Evolutionary conservation across 148 eudicot genomes (phyloP), one percentile per base, ranked within the genome.

Genomic region (Diospyros kaki): DNA sequence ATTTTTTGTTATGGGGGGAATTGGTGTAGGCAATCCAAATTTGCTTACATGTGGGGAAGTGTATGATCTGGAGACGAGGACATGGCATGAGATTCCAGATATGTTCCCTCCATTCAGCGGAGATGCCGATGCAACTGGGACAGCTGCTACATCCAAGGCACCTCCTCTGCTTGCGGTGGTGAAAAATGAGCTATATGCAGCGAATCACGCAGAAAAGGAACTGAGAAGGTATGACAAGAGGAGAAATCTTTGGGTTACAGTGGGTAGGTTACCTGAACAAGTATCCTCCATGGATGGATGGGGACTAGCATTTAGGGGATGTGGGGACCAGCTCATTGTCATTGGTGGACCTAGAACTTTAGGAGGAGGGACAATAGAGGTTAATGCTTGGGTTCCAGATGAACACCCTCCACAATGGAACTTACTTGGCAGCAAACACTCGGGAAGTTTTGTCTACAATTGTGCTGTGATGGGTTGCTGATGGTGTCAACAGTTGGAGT

Each of bases 381-480:
- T 83, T 13, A 80, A 80, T 74, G 75, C 76, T 64, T 83, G 86
- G 86, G 77, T 74, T 17, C 86, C 86, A 13, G 68, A 77, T 65
- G 83, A 80, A 53, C 81, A 69, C 46, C 80, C 81, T 2, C 86
- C 75, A 39, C 76, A 77, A 58, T 83, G 86, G 86, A 66, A 8
- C 39, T 55, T 80, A 67, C 68, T 83, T 18, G 86, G 58, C 4
- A 77, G 78, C 38, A 83, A 77, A 78, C 76, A 55, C n/a, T 71
- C 72, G 2, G 78, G 70, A 59, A 80, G 76, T 58, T 83, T 83
- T 80, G 86, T 83, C 61, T 83, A 83, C 72, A 83, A 83, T 55
- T 83, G 86, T 76, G 83, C 86, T 11, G 86, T 83, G 61, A 83
- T 83, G 86, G 86, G 86, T 39, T 83, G 86, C 73, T 83, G 72